Evolutionary conservation across 352 stramenopile genomes (phyloP).

Genomic region (Thalassiosira mediterranea): DNA sequence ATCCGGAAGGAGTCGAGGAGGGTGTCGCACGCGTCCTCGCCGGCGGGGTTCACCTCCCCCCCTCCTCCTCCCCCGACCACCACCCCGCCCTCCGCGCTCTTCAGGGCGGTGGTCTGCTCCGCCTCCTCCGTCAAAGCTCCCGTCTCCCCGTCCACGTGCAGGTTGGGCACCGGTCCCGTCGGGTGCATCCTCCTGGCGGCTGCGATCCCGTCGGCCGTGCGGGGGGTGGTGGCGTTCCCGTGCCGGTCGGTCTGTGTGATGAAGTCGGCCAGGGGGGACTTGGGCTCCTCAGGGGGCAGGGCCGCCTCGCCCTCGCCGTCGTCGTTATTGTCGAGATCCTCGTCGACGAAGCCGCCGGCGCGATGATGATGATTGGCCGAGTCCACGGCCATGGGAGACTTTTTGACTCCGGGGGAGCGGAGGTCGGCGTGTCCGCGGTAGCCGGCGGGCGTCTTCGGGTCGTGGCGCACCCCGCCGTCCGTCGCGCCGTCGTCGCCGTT

Average conservation of each 20-base stretch:
- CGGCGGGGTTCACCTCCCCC: conserved; percentile 36
- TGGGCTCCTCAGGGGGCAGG: conserved; percentile 7
- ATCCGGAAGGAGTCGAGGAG: conserved; percentile 75
- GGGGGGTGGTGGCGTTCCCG: conserved; percentile 70
- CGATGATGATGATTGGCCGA: conserved; percentile 2
- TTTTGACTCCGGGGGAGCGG: conserved; percentile 62
- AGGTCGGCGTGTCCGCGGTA: conserved; percentile 64
- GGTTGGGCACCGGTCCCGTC: conserved; percentile 45
- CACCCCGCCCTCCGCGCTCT: conserved; percentile 26
- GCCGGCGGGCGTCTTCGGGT: conserved; percentile 50
- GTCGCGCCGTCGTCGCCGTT: too few species aligned
- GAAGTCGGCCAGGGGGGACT: conserved; percentile 70
- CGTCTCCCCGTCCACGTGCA: conserved; percentile 58
- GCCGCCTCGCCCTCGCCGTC: conserved; percentile 3
- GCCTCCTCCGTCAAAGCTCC: conserved; percentile 6
- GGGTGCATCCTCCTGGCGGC: conserved; percentile 55
- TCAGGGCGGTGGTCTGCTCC: conserved; percentile 32
- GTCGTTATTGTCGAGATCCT: conserved; percentile 3
- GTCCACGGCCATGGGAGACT: conserved; percentile 49
- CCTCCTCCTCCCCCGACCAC: too few species aligned
- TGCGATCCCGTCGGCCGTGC: conserved; percentile 55
- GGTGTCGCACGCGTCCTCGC: conserved; percentile 62
- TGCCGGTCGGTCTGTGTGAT: conserved; percentile 84
- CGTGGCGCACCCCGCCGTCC: too few species aligned
- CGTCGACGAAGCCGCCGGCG: neutral